Evolutionary conservation across 805 yeast species (phyloP).

Genomic region (Tetrapisispora arboricola): DNA sequence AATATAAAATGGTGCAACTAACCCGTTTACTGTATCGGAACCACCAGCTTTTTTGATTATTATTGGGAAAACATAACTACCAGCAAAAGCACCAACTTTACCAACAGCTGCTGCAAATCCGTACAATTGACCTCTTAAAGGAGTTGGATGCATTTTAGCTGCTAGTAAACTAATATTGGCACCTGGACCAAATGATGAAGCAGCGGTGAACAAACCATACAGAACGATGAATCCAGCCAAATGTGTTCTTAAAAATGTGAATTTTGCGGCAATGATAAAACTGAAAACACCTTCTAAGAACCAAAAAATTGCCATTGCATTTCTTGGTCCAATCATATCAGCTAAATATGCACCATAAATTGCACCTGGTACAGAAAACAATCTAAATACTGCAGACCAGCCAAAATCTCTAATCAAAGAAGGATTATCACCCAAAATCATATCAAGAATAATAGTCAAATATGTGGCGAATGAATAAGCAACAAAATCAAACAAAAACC

Average conservation of each 20-base stretch:
- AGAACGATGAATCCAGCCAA: constrained; percentile 75
- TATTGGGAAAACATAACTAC: constrained; percentile 80
- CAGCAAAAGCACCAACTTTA: constrained; percentile 86
- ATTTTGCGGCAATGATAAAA: constrained; percentile 68
- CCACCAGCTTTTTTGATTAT: constrained; percentile 54
- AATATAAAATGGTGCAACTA: constrained; percentile 71
- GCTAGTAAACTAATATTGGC: constrained; percentile 83
- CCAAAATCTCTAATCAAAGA: constrained; percentile 71
- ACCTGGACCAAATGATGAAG: constrained; percentile 94
- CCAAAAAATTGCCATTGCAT: constrained; percentile 64
- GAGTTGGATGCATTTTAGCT: constrained; percentile 75
- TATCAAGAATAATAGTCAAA: constrained; percentile 57
- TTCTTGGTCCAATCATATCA: constrained; percentile 85
- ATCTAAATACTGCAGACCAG: constrained; percentile 82
- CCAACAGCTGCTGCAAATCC: constrained; percentile 89
- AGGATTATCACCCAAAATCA: constrained; percentile 46
- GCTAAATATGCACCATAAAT: constrained; percentile 71
- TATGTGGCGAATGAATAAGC: constrained; percentile 81
- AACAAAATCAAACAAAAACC: constrained; percentile 89
- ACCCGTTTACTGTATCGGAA: constrained; percentile 7
- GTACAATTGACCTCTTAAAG: constrained; percentile 84
- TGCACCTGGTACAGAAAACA: constrained; percentile 86
- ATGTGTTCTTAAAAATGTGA: constrained; percentile 43
- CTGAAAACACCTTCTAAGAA: constrained; percentile 68
- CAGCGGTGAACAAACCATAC: constrained; percentile 75